Evolutionary conservation across 148 eudicot genomes (phyloP), one percentile per base, ranked within the genome.

Genomic region (Selenicereus undatus): DNA sequence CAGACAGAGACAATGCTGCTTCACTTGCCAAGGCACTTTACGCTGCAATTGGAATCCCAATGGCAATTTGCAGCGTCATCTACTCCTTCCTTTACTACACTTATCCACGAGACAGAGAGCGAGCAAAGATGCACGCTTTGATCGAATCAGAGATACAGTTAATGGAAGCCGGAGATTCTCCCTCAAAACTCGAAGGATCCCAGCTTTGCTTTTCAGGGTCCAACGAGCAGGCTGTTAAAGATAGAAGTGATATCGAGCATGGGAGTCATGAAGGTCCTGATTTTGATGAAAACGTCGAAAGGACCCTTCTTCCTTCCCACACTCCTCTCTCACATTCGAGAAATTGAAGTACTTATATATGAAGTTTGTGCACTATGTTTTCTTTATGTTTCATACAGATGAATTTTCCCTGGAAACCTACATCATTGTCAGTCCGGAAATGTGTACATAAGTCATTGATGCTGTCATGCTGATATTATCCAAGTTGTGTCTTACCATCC

Each of bases 21-120:
- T 83, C 97, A 45, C 91, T 94, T 36, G 97, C 95, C 27, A 94
- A 91, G 86, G 98, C 98, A 43, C 92, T 94, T 20, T 95, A 91
- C 80, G 65, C 90, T 0, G 91, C 94, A 13, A 91, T 91, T 75
- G 91, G 91, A 58, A 75, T 91, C 58, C 97, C 98, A 16, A 88
- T 93, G 88, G 77, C 88, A 35, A 51, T 95, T 1, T 95, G 97
- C 77, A 87, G 88, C 62, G 48, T 79, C 50, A 85, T 93, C 78
- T 95, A 93, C 85, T 93, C 97, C 8, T 88, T 91, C 82, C 91
- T 95, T 48, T 92, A 95, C 75, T 91, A 84, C 77, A 91, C 97
- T 0, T 95, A 95, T 68, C 98, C 98, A 1, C 88, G 92, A 79
- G 98, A 95, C 52, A 90, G 93, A 54, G 97, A 93, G 10, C 86